A percentile compares a stretch with the other conserved stretches of the same genome.
Evolutionary conservation across 129 eudicot species (phyloP).

Genomic region (Artemisia tridentata): DNA sequence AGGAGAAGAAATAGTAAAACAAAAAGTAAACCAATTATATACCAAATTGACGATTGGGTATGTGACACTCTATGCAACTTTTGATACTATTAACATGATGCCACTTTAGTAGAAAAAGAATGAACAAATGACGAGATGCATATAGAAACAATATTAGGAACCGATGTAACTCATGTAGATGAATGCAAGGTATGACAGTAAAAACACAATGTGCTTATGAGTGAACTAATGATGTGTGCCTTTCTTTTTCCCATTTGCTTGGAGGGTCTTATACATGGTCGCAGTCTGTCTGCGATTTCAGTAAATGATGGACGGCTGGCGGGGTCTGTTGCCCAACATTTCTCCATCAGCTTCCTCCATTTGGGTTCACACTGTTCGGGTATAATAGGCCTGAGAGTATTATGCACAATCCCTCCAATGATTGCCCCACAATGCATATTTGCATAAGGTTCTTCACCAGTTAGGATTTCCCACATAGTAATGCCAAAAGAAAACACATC

Average conservation of each 20-base stretch:
- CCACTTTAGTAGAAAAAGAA: slow-evolving; percentile 14
- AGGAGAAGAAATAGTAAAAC: not conserved
- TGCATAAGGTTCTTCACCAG: slow-evolving; percentile 88
- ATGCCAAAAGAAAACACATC: slow-evolving; percentile 96
- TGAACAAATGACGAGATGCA: slow-evolving; percentile 29
- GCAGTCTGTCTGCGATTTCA: slow-evolving; percentile 52
- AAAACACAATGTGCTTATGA: slow-evolving; percentile 20
- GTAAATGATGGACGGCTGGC: slow-evolving; percentile 69
- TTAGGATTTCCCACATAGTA: slow-evolving; percentile 86
- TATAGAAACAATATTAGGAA: not conserved
- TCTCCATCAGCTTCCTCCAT: slow-evolving; percentile 84
- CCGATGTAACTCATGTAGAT: slow-evolving; percentile 7
- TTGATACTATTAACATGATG: slow-evolving; percentile 11
- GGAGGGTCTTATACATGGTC: slow-evolving; percentile 55
- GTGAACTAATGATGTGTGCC: slow-evolving; percentile 21
- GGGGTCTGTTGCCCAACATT: slow-evolving; percentile 79
- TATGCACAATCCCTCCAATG: slow-evolving; percentile 81
- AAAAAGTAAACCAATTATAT: not conserved
- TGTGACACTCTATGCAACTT: not conserved
- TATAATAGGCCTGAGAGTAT: slow-evolving; percentile 75
- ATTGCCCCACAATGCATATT: slow-evolving; percentile 94
- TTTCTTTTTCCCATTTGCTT: slow-evolving; percentile 37
- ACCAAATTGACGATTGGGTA: slow-evolving; percentile 7
- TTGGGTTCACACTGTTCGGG: slow-evolving; percentile 68
- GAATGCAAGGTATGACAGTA: not conserved